Percentiles rank a stretch among this genome's conserved stretches.
These are phyloP conservation scores for Microthyrium microscopicum DNA, from an alignment of 2,329 filamentous ascomycete genomes.

Conservation along the genomic window DNA sequence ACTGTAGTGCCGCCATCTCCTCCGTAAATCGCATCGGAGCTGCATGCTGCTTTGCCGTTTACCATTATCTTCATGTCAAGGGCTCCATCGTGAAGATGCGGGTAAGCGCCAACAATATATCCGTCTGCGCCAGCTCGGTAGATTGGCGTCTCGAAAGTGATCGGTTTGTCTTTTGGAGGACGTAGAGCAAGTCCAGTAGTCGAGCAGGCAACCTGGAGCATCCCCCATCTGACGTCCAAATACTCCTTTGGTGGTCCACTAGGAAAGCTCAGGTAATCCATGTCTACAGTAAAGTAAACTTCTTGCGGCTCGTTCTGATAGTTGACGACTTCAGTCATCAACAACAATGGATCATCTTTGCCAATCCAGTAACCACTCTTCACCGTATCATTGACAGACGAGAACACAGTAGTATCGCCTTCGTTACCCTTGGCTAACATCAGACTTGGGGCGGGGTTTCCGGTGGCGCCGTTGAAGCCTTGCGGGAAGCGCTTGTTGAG, in stretches of 20 bases:
- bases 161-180: neutral
- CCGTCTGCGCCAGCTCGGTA: neutral
- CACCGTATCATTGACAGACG: neutral
- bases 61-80: neutral
- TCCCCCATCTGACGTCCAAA: slow-evolving; percentile 1
- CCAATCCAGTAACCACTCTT: slow-evolving; percentile 5
- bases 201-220: neutral
- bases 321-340: slow-evolving; percentile 4
- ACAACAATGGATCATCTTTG: slow-evolving; percentile 1
- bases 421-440: slow-evolving; percentile 1
- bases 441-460: no score
- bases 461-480: no score
- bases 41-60: slow-evolving; percentile 1
- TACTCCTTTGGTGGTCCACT: neutral
- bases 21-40: slow-evolving; percentile 3
- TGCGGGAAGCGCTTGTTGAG: no score
- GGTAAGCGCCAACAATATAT: neutral
- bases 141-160: neutral
- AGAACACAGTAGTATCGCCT: neutral
- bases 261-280: slow-evolving; percentile 1
- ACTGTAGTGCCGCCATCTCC: neutral
- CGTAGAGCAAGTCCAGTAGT: neutral
- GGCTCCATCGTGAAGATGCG: slow-evolving; percentile 4
- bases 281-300: slow-evolving; percentile 3
- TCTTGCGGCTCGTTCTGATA: slow-evolving; percentile 2